Percentiles rank a stretch among this genome's conserved stretches.
Conservation (phyloP, 2,329 filamentous ascomycete species). For the Paraconiothyrium brasiliense region DNA sequence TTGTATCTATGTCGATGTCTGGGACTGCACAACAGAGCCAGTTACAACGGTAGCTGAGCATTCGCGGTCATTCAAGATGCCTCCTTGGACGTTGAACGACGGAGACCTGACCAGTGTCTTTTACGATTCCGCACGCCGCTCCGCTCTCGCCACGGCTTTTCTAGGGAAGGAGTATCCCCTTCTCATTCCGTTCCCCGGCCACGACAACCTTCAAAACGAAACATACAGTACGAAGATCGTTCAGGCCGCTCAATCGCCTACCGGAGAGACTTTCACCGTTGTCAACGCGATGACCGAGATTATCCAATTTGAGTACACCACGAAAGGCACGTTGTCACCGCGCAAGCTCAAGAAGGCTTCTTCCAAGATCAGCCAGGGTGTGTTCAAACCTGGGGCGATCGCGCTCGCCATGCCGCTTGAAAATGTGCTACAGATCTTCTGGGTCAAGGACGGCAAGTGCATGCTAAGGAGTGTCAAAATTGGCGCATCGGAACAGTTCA, state of each 20-base stretch:
- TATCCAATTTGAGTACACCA: conserved; percentile 46
- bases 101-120: conserved; percentile 48
- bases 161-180: conserved; percentile 40
- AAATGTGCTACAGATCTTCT: conserved; percentile 34
- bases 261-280: conserved; percentile 39
- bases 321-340: conserved; percentile 37
- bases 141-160: conserved; percentile 42
- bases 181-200: conserved; percentile 35
- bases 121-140: conserved; percentile 41
- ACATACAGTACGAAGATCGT: conserved; percentile 44
- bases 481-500: conserved; percentile 35
- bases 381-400: conserved; percentile 46
- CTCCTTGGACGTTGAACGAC: conserved; percentile 46
- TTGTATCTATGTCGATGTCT: conserved; percentile 40
- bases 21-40: conserved; percentile 36
- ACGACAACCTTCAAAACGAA: conserved; percentile 39
- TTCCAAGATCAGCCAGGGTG: conserved; percentile 41
- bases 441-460: conserved; percentile 40
- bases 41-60: conserved; percentile 37
- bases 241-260: conserved; percentile 48
- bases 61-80: conserved; percentile 36
- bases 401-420: conserved; percentile 39
- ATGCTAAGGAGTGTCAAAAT: conserved; percentile 44
- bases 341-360: conserved; percentile 44
- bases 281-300: conserved; percentile 49